phyloP scores from a whole-genome alignment of 176 grass and related monocot species.

The Eremochloa ophiuroides region DNA sequence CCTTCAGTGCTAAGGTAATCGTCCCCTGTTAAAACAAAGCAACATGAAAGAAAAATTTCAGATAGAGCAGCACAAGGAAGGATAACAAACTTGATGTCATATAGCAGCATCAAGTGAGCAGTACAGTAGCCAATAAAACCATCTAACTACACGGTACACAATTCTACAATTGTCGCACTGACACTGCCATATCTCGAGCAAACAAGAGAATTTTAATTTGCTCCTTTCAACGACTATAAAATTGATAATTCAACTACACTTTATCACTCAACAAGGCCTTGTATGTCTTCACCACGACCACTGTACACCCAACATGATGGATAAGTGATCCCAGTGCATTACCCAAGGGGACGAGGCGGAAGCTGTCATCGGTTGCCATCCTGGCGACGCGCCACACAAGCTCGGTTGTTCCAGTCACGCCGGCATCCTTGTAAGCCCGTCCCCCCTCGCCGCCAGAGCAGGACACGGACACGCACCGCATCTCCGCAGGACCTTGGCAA shows the following conservation, averaged over 20 bases:
- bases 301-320: neutral
- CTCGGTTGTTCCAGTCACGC: too few species aligned
- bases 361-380: conserved; percentile 74
- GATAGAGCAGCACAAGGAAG: neutral
- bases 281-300: neutral
- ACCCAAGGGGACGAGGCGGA: conserved; percentile 73
- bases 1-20: conserved; percentile 79
- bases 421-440: conserved; percentile 66
- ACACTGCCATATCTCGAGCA: neutral
- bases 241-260: too few species aligned
- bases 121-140: neutral
- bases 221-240: neutral
- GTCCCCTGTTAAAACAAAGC: conserved; percentile 43
- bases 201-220: neutral
- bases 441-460: conserved; percentile 19
- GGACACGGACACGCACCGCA: conserved; percentile 12
- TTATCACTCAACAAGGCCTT: too few species aligned
- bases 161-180: too few species aligned
- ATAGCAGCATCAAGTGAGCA: neutral
- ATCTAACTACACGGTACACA: too few species aligned
- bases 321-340: neutral
- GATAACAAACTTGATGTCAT: too few species aligned
- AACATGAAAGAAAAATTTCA: too few species aligned
- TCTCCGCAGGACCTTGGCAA: too few species aligned
- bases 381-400: conserved; percentile 67